phyloP scores from a whole-genome alignment of 495 filamentous ascomycete genomes.

The Penicillium subrubescens region DNA sequence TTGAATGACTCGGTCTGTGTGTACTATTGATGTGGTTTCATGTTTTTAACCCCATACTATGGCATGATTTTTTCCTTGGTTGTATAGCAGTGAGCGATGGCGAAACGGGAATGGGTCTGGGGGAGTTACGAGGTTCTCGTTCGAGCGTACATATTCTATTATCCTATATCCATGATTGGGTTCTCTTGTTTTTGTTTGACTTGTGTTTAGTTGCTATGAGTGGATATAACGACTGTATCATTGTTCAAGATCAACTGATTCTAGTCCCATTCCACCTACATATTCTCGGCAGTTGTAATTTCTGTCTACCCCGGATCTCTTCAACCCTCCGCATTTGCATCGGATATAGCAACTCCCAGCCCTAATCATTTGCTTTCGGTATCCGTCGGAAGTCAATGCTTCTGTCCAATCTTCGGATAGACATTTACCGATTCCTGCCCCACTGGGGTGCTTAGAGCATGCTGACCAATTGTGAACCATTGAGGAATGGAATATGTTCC shows the following conservation, averaged over 20 bases:
- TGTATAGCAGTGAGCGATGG: conserved; percentile 21
- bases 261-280: background rate
- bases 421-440: conserved; percentile 12
- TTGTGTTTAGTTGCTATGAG: background rate
- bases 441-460: conserved; percentile 21
- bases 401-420: conserved; percentile 11
- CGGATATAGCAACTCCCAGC: background rate
- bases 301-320: background rate
- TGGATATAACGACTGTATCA: background rate
- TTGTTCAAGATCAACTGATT: background rate
- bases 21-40: background rate
- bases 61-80: conserved; percentile 8
- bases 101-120: conserved; percentile 6
- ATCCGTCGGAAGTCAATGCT: background rate
- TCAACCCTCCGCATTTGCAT: background rate
- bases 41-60: conserved; percentile 2
- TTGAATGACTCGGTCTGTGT: conserved; percentile 1
- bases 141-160: conserved; percentile 11
- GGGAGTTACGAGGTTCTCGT: conserved; percentile 4
- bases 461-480: conserved; percentile 19
- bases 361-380: background rate
- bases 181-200: background rate
- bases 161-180: conserved; percentile 19
- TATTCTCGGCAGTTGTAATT: background rate
- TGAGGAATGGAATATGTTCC: conserved; percentile 10